These are phyloP conservation scores for Fragaria iinumae DNA, from an alignment of 306 rosid species.

Conservation along the genomic window DNA sequence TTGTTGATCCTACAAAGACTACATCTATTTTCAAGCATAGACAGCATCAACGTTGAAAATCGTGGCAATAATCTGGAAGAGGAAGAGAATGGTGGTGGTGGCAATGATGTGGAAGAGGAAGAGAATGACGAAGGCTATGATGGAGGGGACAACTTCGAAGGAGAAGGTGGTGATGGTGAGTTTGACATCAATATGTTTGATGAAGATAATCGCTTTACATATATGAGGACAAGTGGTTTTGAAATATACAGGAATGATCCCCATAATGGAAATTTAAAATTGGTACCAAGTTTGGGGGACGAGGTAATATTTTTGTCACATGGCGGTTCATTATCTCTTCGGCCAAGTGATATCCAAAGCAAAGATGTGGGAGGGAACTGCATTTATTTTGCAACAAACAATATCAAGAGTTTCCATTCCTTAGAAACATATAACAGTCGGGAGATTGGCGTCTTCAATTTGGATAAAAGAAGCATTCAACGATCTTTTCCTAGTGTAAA, in stretches of 20 bases:
- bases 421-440: neutral
- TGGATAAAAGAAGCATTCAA: neutral
- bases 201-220: neutral
- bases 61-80: too few relatives aligned
- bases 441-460: neutral
- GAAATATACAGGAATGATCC: neutral
- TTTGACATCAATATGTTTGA: too few relatives aligned
- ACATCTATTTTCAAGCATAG: neutral
- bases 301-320: neutral
- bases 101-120: neutral
- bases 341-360: neutral
- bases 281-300: neutral
- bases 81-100: neutral
- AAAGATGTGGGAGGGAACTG: neutral
- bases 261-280: neutral
- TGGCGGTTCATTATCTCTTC: neutral
- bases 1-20: neutral
- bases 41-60: neutral
- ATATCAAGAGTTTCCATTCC: neutral
- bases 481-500: neutral
- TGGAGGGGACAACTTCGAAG: neutral
- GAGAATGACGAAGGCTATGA: neutral
- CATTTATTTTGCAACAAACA: neutral
- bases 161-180: too few relatives aligned
- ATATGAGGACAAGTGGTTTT: neutral